Conservation (phyloP, 2,329 filamentous ascomycete species). For the Chaetomium sp. region DNA sequence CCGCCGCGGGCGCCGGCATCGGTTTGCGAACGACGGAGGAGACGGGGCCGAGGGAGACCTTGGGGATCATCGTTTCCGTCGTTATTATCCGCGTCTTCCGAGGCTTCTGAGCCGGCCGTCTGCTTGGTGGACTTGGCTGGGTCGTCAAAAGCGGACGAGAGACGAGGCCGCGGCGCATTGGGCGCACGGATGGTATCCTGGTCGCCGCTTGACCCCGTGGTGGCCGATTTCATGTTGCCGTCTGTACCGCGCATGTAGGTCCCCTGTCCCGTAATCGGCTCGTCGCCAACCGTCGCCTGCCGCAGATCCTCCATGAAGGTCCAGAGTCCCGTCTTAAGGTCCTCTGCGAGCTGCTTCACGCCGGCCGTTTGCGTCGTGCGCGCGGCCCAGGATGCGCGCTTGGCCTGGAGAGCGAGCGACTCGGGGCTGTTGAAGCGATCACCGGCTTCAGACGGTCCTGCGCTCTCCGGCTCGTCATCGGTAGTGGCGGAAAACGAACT, state of each 20-base stretch:
- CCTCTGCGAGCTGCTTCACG: constrained; percentile 76
- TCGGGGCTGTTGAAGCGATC: constrained; percentile 26
- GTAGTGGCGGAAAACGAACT: constrained; percentile 36
- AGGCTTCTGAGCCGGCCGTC: no score
- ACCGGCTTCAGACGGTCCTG: constrained; percentile 26
- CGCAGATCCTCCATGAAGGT: constrained; percentile 93
- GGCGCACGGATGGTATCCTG: constrained; percentile 44
- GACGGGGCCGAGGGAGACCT: constrained; percentile 24
- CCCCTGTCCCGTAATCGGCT: constrained; percentile 58
- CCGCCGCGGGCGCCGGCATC: constrained; percentile 29
- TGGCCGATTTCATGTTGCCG: constrained; percentile 29
- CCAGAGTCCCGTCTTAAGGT: constrained; percentile 83
- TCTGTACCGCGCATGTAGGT: constrained; percentile 28
- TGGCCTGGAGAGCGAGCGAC: constrained; percentile 37
- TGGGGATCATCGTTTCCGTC: constrained; percentile 14
- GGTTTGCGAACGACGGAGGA: constrained; percentile 26
- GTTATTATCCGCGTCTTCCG: constrained; percentile 5
- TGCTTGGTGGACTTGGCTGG: no score
- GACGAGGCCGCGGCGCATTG: constrained; percentile 34
- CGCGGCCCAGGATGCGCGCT: constrained; percentile 56
- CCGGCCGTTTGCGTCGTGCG: constrained; percentile 37
- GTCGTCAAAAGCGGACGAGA: constrained; percentile 38
- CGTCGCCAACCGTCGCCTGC: constrained; percentile 93
- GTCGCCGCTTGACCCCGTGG: constrained; percentile 24
- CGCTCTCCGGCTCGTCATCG: constrained; percentile 41